phyloP scores from a whole-genome alignment of 2,329 filamentous ascomycete species.

The Aureobasidium sp. region DNA sequence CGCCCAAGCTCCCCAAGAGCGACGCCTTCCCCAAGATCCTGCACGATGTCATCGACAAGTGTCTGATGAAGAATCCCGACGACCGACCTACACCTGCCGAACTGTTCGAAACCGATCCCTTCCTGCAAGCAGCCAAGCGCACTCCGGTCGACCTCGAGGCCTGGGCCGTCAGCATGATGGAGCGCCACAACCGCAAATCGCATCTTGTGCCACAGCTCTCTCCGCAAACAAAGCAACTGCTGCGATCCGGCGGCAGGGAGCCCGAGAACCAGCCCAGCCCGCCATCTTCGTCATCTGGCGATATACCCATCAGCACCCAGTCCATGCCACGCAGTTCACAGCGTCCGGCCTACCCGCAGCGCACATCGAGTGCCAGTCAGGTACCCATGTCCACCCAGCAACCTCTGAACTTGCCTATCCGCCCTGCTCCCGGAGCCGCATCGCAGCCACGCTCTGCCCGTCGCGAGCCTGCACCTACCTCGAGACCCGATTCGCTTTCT shows the following conservation, averaged over 20 bases:
- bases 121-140: conserved; percentile 91
- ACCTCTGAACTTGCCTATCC: conserved; percentile 39
- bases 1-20: conserved; percentile 88
- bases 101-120: conserved; percentile 81
- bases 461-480: not conserved
- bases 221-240: conserved; percentile 68
- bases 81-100: conserved; percentile 87
- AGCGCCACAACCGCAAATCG: conserved; percentile 90
- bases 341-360: conserved; percentile 35
- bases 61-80: conserved; percentile 81
- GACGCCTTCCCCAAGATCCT: conserved; percentile 93
- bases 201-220: conserved; percentile 70
- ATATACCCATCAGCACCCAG: conserved; percentile 27
- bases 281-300: conserved; percentile 19
- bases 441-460: not conserved
- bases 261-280: conserved; percentile 4
- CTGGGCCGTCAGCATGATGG: conserved; percentile 92
- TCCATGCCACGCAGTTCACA: conserved; percentile 25
- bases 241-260: conserved; percentile 38
- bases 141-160: conserved; percentile 90
- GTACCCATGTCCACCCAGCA: conserved; percentile 23
- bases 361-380: conserved; percentile 36
- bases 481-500: not conserved
- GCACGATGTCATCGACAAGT: conserved; percentile 96
- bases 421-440: conserved; percentile 32